Conservation (phyloP, 164 flowering plant genomes). For the Litsea cubeba region DNA sequence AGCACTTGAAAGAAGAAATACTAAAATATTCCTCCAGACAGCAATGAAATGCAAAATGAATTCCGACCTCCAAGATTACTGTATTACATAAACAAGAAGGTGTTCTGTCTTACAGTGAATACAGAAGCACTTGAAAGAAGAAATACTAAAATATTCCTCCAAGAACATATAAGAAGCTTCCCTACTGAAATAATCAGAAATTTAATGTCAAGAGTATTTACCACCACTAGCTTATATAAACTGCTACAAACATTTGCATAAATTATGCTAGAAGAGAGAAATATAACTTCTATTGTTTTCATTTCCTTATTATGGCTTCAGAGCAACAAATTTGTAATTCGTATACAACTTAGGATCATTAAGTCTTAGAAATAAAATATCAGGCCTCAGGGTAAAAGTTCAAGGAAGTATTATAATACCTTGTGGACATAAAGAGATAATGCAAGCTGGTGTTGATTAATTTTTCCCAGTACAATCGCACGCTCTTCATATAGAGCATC, state of each 20-base stretch:
- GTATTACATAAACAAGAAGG: too few species aligned
- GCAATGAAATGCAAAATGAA: too few species aligned
- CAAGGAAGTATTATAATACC: slow-evolving; percentile 36
- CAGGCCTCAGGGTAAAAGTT: background rate
- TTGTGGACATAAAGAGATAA: slow-evolving; percentile 88
- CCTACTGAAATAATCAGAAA: background rate
- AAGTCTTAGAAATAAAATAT: too few species aligned
- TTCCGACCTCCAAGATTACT: too few species aligned
- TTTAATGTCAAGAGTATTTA: too few species aligned
- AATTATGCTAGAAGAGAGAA: background rate
- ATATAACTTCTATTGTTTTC: background rate
- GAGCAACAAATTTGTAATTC: background rate
- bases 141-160: background rate
- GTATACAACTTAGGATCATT: too few species aligned
- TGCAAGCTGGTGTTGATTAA: slow-evolving; percentile 98
- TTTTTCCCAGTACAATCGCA: slow-evolving; percentile 86
- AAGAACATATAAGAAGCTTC: background rate
- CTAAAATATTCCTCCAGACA: background rate
- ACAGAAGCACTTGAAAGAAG: background rate
- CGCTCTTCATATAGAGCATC: slow-evolving; percentile 96
- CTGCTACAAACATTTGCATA: background rate
- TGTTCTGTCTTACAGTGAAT: background rate
- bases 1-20: background rate
- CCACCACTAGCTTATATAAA: background rate
- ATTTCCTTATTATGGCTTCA: background rate